These are phyloP conservation scores for Coleophoma eucalyptorum DNA, from an alignment of 2,329 filamentous ascomycete species.

Conservation along the genomic window DNA sequence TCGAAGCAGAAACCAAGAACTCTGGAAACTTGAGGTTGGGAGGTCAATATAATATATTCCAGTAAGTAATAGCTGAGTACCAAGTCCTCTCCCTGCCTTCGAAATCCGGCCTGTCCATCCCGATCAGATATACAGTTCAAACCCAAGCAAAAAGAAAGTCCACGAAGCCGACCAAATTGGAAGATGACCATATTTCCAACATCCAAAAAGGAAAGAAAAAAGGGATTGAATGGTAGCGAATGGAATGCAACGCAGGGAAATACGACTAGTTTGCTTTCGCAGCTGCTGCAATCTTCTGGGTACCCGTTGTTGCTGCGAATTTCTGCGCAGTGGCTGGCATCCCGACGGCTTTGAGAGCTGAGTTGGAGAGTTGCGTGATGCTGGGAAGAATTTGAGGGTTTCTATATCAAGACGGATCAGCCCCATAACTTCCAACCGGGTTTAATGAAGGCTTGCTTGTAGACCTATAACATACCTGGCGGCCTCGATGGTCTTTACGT, in stretches of 20 bases:
- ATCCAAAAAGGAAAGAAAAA: not conserved
- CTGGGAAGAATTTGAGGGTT: slow-evolving; percentile 23
- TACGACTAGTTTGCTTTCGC: not conserved
- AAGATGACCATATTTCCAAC: not conserved
- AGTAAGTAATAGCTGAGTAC: no score
- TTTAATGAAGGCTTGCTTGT: not conserved
- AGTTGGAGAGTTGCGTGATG: slow-evolving; percentile 21
- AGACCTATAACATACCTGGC: slow-evolving; percentile 9
- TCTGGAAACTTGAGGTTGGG: no score
- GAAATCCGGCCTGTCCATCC: no score
- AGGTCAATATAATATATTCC: no score
- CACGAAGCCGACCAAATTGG: no score
- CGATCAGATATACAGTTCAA: no score
- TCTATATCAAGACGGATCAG: slow-evolving; percentile 4
- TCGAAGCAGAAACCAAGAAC: no score
- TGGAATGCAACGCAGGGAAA: not conserved
- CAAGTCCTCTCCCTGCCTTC: no score
- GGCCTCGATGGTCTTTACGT: slow-evolving; percentile 10
- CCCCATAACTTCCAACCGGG: not conserved
- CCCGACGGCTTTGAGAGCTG: slow-evolving; percentile 13
- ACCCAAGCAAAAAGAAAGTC: no score
- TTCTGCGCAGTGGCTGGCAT: slow-evolving; percentile 9
- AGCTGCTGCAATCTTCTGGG: not conserved
- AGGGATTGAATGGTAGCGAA: not conserved
- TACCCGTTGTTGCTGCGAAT: slow-evolving; percentile 14